Percentiles rank a stretch among this genome's conserved stretches.
These are phyloP conservation scores for Anthoceros angustus DNA, from an alignment of 225 moss, liverwort and hornwort genomes.

Conservation along the genomic window DNA sequence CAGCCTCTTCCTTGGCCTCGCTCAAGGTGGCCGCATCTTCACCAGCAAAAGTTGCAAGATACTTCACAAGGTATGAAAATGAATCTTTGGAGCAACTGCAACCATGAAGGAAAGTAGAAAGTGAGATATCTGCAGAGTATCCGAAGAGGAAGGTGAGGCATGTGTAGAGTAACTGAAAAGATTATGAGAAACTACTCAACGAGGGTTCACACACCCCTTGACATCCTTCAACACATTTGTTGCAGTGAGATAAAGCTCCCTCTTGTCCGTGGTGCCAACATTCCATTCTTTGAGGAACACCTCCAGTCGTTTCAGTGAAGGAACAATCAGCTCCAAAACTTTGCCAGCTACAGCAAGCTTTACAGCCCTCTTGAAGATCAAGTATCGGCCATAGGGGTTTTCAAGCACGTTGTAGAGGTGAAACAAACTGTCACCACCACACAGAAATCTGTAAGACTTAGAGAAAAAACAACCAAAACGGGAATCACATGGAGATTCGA, in stretches of 20 bases:
- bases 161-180: neutral
- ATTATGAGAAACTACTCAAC: neutral
- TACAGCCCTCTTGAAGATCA: conserved; percentile 79
- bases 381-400: conserved; percentile 75
- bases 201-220: conserved; percentile 38
- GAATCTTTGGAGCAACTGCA: conserved; percentile 61
- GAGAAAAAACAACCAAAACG: neutral
- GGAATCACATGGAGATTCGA: neutral
- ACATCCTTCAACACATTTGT: conserved; percentile 85
- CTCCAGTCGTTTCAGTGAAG: conserved; percentile 90
- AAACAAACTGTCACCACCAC: conserved; percentile 46
- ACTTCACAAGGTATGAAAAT: conserved; percentile 74
- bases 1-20: conserved; percentile 88
- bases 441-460: neutral
- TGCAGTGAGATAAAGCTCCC: conserved; percentile 67
- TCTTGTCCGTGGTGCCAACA: conserved; percentile 76
- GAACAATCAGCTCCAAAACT: conserved; percentile 71
- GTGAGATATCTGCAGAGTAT: neutral
- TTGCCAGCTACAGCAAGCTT: conserved; percentile 76
- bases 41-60: conserved; percentile 60
- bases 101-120: neutral
- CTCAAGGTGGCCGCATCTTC: conserved; percentile 70
- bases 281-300: conserved; percentile 86
- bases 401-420: conserved; percentile 87
- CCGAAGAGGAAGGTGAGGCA: neutral